Conservation (phyloP, 495 filamentous ascomycete genomes). For the Cudoniella acicularis region DNA sequence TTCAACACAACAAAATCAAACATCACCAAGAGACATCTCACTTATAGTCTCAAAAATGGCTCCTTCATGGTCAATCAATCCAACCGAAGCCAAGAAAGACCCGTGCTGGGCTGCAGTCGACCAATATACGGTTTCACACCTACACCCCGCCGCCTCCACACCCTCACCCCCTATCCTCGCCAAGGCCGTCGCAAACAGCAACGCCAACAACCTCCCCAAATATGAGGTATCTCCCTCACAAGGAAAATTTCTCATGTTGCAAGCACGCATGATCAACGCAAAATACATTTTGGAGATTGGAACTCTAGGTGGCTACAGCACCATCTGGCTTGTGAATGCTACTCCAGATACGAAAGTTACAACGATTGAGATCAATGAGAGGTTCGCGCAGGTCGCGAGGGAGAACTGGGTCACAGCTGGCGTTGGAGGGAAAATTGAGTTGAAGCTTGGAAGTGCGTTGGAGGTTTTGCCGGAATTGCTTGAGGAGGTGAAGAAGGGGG, state of each 20-base stretch:
- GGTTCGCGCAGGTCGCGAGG: background rate
- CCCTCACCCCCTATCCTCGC: background rate
- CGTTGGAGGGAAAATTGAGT: background rate
- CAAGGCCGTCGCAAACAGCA: background rate
- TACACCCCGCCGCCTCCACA: background rate
- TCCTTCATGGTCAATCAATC: background rate
- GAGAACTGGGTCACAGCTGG: background rate
- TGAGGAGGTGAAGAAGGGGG: background rate
- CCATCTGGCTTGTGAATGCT: background rate
- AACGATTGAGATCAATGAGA: background rate
- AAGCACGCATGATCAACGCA: background rate
- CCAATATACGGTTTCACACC: background rate
- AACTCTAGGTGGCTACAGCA: background rate
- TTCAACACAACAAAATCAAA: background rate
- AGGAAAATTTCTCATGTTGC: background rate
- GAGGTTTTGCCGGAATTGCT: background rate
- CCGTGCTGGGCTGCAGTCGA: background rate
- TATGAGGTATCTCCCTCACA: background rate
- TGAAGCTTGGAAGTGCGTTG: background rate
- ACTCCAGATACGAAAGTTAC: background rate
- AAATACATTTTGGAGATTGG: background rate
- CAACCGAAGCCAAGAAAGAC: background rate
- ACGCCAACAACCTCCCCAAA: background rate
- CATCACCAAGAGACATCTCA: too few species aligned
- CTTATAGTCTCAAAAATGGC: background rate